Evolutionary conservation across 805 yeast genomes (phyloP), one percentile per base, ranked within the genome.

Genomic region (Danielia reshetovae): DNA sequence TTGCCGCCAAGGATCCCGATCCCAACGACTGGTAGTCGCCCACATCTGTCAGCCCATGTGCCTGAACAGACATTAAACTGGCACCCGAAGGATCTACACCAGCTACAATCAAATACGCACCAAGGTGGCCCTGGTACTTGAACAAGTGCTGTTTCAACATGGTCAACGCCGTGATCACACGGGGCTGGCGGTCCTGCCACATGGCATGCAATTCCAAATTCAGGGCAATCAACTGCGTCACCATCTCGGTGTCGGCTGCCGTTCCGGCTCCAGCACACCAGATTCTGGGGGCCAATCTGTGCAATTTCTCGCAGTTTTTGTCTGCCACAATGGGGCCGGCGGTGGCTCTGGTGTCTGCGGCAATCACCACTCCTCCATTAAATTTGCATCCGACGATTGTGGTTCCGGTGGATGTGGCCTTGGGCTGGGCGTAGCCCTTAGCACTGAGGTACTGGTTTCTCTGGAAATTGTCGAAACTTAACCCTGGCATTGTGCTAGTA

Each of bases 191-290:
- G 40, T 79, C 79, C 22, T 90, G 80, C 51, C 83, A 79, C 63
- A 88, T 69, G 7, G 94, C 71, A 61, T 90, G 98, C 42, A 93
- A 70, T 63, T 93, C 98, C 45, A 93, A 68, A 59, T 90, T 89
- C 24, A 96, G 85, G 24, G 87, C 78, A 48, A 88, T 88, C 55
- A 93, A 72, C 60, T 88, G 96, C 4, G 98, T 93, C 25, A 93
- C 97, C 79, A 88, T 87, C 60, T 93, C 97, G 9, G 97, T 93
- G 59, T 93, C 98, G 6, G 98, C 97, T 19, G 98, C 98, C n/a
- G 98, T 93, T 61, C 98, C 98, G 3, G 98, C 98, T 54, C 98
- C 98, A 34, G 98, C 98, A 79, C 98, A 90, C 97, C 97, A 90
- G 57, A 89, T 88, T 54, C 74, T 76, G 7, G 97, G 96, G 5